Evolutionary conservation across 495 filamentous ascomycete genomes (phyloP).

Genomic region (Penicillium samsonianum): DNA sequence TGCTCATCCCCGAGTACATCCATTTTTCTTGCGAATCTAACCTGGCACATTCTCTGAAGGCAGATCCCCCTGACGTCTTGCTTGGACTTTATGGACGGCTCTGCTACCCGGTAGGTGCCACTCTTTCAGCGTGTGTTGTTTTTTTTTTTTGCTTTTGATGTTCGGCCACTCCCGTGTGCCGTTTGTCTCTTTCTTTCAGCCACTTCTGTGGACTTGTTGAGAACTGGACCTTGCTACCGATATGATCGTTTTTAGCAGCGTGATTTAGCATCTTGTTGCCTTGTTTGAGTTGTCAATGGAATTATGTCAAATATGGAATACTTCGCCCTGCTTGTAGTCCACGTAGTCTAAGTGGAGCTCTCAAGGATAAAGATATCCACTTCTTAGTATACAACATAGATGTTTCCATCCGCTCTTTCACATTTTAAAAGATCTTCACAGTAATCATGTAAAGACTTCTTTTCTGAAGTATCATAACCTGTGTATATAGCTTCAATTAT

Average conservation of each 20-base stretch:
- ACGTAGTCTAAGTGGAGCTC: not conserved
- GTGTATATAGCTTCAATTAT: not conserved
- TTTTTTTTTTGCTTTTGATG: constrained; percentile 21
- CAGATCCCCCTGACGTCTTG: constrained; percentile 27
- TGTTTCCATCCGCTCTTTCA: not conserved
- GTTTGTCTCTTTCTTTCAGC: constrained; percentile 2
- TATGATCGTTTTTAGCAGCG: constrained; percentile 19
- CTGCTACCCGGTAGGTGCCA: constrained; percentile 49
- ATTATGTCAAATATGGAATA: not conserved
- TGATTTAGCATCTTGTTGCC: constrained; percentile 2
- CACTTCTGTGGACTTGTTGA: not conserved
- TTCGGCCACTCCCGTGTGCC: constrained; percentile 22
- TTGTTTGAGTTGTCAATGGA: constrained; percentile 1
- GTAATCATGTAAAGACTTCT: not conserved
- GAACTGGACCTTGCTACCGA: constrained; percentile 11
- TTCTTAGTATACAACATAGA: not conserved
- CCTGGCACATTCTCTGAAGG: constrained; percentile 21
- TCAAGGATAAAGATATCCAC: not conserved
- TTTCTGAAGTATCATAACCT: not conserved
- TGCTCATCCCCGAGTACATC: constrained; percentile 6
- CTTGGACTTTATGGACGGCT: constrained; percentile 34
- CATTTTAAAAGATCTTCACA: not conserved
- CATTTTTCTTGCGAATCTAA: constrained; percentile 17
- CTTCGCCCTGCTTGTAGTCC: not conserved
- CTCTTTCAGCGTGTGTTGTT: constrained; percentile 23